Base-by-base conservation (phyloP, 108 stramenopile species). In the Cylindrotheca fusiformis region DNA sequence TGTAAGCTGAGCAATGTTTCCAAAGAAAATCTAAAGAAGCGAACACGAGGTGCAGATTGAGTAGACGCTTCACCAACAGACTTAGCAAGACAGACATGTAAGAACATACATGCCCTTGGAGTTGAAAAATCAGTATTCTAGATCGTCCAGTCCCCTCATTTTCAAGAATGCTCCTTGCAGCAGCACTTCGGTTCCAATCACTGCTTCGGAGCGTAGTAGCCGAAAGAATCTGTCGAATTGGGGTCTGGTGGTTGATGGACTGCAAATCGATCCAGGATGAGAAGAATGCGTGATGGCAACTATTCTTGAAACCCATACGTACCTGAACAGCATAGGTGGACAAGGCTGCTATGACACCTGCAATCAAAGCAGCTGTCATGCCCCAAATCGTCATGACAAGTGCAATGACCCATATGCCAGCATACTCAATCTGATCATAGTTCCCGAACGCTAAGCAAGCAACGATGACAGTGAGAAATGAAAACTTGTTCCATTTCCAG, bases 301-400 rank as follows among this genome's bases (percentile, higher is more conserved):
- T n/a, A n/a, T n/a, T n/a, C n/a, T n/a, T n/a, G n/a, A n/a, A n/a
- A 41, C 14, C 14, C 36, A 41, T 41, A 41, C 36, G 36, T 14
- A 41, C 36, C 36, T 41, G 36, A 8, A 81, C 70, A 2, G 75
- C 84, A 61, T 72, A 88, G 21, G 82, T 84, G 3, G 71, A 70
- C 24, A 85, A 53, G 19, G 86, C 84, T 0, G 81, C 58, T 32
- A 88, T 64, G 44, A 89, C 60, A 27, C 91, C 91, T 44, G 86
- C 86, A 19, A 84, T 58, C 50, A 94, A 55, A 4, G 87, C 94
- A 1, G 78, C 81, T 29, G 70, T 72, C 88, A 95, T 90, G 19
- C 94, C 94, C 36, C 72, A 69, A 3, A 66, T 17, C 14, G 78
- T 74, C 94, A 95, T 95, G 48, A 85, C 81, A 23, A 90, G 41